Conservation (phyloP, 2,329 filamentous ascomycete genomes). For the Claviceps humidiphila region DNA sequence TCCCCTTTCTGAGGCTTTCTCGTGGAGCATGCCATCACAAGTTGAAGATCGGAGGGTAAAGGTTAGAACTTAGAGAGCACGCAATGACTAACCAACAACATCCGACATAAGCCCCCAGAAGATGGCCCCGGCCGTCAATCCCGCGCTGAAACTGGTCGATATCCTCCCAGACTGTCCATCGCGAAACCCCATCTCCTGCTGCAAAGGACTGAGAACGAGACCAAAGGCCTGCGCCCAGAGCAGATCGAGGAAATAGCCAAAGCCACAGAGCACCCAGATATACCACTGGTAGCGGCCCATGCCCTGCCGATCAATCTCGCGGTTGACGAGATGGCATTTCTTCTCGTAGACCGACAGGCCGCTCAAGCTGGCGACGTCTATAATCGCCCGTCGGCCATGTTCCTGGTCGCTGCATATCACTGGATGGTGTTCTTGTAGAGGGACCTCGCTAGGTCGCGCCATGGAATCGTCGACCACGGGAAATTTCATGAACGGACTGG, state of each 20-base stretch:
- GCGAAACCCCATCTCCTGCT: constrained; percentile 43
- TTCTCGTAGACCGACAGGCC: constrained; percentile 19
- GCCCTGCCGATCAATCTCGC: constrained; percentile 36
- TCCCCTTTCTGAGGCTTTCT: too few species aligned
- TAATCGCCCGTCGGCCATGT: not conserved
- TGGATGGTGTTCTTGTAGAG: not conserved
- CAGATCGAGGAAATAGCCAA: constrained; percentile 42
- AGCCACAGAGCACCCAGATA: constrained; percentile 38
- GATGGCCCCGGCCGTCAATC: constrained; percentile 31
- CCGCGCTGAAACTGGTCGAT: constrained; percentile 39
- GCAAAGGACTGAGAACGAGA: constrained; percentile 36
- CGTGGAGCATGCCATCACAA: too few species aligned
- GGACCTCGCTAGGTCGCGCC: too few species aligned
- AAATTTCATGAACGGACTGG: too few species aligned
- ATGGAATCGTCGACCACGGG: too few species aligned
- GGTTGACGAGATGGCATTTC: constrained; percentile 22
- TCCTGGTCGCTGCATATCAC: not conserved
- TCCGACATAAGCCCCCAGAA: constrained; percentile 43
- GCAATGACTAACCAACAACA: constrained; percentile 22
- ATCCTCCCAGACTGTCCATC: constrained; percentile 28
- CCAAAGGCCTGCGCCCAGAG: constrained; percentile 47
- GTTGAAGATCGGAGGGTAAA: too few species aligned
- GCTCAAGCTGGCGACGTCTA: constrained; percentile 9
- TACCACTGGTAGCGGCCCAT: constrained; percentile 42
- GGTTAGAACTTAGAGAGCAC: too few species aligned